These are phyloP conservation scores for Dioszegia aurantiaca DNA, from an alignment of 768 basidiomycete species.

Conservation along the genomic window DNA sequence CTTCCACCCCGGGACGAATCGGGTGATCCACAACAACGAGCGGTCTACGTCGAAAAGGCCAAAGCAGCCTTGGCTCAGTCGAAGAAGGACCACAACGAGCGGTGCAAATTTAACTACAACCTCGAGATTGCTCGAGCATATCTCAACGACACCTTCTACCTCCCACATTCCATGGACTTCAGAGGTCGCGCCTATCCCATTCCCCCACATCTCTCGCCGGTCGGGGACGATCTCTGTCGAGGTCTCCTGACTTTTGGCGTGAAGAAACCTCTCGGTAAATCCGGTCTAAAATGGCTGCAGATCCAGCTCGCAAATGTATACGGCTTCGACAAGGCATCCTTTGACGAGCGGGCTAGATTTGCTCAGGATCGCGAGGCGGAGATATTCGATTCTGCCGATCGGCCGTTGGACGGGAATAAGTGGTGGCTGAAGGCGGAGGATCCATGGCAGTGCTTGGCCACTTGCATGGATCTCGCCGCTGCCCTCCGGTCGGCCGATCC, in stretches of 20 bases:
- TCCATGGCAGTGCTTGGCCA: conserved; percentile 94
- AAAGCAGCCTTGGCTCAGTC: conserved; percentile 61
- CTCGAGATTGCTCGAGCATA: conserved; percentile 93
- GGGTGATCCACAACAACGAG: conserved; percentile 56
- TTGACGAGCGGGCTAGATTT: conserved; percentile 84
- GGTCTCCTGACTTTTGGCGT: conserved; percentile 81
- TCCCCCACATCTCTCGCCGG: conserved; percentile 90
- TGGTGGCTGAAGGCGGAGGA: conserved; percentile 95
- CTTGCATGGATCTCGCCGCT: conserved; percentile 80
- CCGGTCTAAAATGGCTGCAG: conserved; percentile 89
- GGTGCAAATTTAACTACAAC: conserved; percentile 93
- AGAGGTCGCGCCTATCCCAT: conserved; percentile 89
- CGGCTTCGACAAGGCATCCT: conserved; percentile 90
- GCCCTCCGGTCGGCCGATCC: conserved; percentile 72
- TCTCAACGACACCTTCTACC: conserved; percentile 79
- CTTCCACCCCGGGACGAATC: conserved; percentile 57
- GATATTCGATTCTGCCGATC: conserved; percentile 75
- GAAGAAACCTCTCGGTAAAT: conserved; percentile 71
- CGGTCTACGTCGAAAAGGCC: conserved; percentile 61
- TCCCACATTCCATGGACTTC: conserved; percentile 97
- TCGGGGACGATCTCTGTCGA: conserved; percentile 85
- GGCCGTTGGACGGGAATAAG: conserved; percentile 69
- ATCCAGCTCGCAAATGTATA: conserved; percentile 90
- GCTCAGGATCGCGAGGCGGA: conserved; percentile 69
- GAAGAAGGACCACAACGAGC: conserved; percentile 81